Percentiles rank a stretch among this genome's conserved stretches.
Conservation (phyloP, 2,329 filamentous ascomycete genomes). For the Catunica adiposa region DNA sequence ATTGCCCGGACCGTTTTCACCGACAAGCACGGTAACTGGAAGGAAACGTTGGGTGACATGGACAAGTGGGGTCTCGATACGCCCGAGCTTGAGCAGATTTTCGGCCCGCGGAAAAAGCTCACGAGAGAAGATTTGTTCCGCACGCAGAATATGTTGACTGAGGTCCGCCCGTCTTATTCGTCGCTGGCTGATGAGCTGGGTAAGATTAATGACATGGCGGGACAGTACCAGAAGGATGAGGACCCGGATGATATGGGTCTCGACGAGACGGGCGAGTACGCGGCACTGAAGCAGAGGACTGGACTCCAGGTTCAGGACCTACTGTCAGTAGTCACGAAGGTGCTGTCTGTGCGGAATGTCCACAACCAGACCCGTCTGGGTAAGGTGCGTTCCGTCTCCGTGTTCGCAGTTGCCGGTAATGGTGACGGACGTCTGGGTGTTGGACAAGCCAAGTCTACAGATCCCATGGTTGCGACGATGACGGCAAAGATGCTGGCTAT, state of each 20-base stretch:
- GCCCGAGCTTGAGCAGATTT: constrained; percentile 14
- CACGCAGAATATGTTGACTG: constrained; percentile 14
- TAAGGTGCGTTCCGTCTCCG: constrained; percentile 66
- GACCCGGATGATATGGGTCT: constrained; percentile 34
- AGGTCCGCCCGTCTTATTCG: constrained; percentile 15
- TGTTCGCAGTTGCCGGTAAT: constrained; percentile 73
- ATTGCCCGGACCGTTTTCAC: constrained; percentile 13
- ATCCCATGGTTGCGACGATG: constrained; percentile 46
- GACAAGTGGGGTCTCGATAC: constrained; percentile 18
- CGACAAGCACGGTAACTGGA: constrained; percentile 20
- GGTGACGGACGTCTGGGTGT: constrained; percentile 71
- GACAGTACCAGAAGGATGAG: constrained; percentile 31
- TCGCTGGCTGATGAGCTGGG: constrained; percentile 27
- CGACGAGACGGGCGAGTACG: constrained; percentile 34
- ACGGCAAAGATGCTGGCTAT: constrained; percentile 73
- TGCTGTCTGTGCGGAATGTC: constrained; percentile 57
- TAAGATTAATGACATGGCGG: constrained; percentile 36
- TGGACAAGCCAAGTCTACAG: constrained; percentile 76
- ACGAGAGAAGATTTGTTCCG: constrained; percentile 13
- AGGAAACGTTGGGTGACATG: constrained; percentile 21
- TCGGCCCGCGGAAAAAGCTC: constrained; percentile 13
- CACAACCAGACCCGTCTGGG: constrained; percentile 91
- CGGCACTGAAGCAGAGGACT: constrained; percentile 37
- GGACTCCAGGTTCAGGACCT: constrained; percentile 38
- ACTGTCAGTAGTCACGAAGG: constrained; percentile 46